Evolutionary conservation across 768 basidiomycete species (phyloP), one percentile per base, ranked within the genome.

Genomic region (Cystoderma amianthinum): DNA sequence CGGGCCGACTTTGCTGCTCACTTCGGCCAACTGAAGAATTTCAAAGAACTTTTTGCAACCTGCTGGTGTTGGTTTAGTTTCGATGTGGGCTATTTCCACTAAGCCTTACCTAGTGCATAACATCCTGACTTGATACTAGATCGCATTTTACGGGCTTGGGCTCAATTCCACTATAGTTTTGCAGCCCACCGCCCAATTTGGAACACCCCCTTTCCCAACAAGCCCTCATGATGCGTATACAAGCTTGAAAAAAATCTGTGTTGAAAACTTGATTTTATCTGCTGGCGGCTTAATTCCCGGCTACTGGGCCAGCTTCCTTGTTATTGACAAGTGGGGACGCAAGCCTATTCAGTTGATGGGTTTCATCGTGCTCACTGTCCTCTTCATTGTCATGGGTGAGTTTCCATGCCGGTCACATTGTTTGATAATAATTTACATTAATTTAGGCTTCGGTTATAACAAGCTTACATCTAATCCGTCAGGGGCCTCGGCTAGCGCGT

Each of bases 41-140:
- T 72, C 49, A 93, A 93, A 64, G 64, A 89, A 38, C 72, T 93
- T 42, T 59, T 93, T 35, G 91, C 86, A 12, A 72, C 80, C 0
- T 60, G 85, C 0, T 93, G 82, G 58, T 85, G 82, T 7, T 94
- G 91, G 91, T 93, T 93, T 46, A 89, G 89, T 7, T 75, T 91
- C 19, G 89, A 88, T 49, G 82, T 82, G 22, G 42, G 82, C n/a
- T n/a, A n/a, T 67, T 4, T 18, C n/a, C n/a, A n/a, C n/a, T n/a
- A n/a, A n/a, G n/a, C n/a, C n/a, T n/a, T n/a, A n/a, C n/a, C n/a
- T n/a, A n/a, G n/a, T n/a, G n/a, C n/a, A n/a, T n/a, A n/a, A n/a
- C n/a, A n/a, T n/a, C n/a, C n/a, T n/a, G n/a, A n/a, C n/a, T n/a
- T n/a, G n/a, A n/a, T 36, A 38, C 48, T 19, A 85, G 78, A 80